Evolutionary conservation across 192 early-diverging fungal genomes (phyloP), one percentile per base, ranked within the genome.

Genomic region (Backusella westeae): DNA sequence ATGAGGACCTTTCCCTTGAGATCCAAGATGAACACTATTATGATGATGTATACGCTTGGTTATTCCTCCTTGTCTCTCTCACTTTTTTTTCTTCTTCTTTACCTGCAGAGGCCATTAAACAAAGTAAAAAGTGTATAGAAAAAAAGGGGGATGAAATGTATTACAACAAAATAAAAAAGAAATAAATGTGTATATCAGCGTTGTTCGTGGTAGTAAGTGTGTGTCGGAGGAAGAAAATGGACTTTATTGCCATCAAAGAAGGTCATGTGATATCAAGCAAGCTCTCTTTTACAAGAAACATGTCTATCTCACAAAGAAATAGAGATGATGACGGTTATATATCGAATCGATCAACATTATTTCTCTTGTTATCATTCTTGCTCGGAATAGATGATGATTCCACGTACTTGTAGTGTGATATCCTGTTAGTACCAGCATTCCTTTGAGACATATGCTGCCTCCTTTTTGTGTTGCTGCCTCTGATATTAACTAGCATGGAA

Each of bases 1-100:
- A 99, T 99, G 71, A 99, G 93, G 70, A 97, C 94, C 88, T 99
- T 99, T 80, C 98, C 98, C 90, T 99, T 99, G 44, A 98, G 84
- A 86, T 99, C 98, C 41, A 99, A 85, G 74, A 98, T 91, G 85
- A 97, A 98, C 38, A 99, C 86, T 75, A 95, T 89, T 21, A 44
- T 17, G 14, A 38, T 69, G 21, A 69, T 12, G 29, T 29, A 26
- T 14, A 26, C 38, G 10, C 38, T 39, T 39, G 38, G 38, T 39
- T 39, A 39, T 39, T 39, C 8, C 12, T 39, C 10, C 38, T 39
- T 39, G 2, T 23, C 2, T 4, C 4, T 69, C 38, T 36, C 9
- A 32, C 32, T 69, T 38, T 69, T 10, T 12, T 26, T 17, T 15
- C 15, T 17, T 44, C 10, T 34, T 44, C 26, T 38, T 71, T 71